phyloP scores from a whole-genome alignment of 345 rosid genomes.

The Brassica rapa region DNA sequence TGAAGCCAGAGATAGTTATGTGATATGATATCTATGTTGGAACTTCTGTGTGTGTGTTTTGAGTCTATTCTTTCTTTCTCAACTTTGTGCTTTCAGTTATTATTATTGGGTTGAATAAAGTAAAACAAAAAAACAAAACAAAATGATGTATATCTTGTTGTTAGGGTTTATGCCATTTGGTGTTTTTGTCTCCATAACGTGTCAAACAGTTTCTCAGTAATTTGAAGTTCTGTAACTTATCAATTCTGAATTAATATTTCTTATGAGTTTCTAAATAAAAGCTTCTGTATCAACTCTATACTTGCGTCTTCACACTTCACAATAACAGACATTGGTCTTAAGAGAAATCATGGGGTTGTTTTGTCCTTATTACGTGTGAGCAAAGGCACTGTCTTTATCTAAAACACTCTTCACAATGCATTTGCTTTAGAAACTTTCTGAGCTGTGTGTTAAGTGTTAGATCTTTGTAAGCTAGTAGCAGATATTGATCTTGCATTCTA shows the following conservation, averaged over 20 bases:
- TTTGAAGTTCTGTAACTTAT: neutral
- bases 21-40: constrained; percentile 40
- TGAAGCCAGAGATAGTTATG: constrained; percentile 99
- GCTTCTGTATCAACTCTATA: neutral
- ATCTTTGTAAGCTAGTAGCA: constrained; percentile 7
- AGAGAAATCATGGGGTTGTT: neutral
- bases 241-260: neutral
- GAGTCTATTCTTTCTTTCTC: neutral
- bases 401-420: neutral
- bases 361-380: neutral
- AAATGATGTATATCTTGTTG: constrained; percentile 30
- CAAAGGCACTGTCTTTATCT: neutral
- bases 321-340: neutral
- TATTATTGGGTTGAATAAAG: constrained; percentile 32
- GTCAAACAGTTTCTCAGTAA: neutral
- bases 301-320: neutral
- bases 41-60: neutral
- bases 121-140: neutral
- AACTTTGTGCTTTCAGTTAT: constrained; percentile 6
- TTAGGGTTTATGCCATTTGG: constrained; percentile 15
- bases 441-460: neutral
- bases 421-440: neutral
- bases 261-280: neutral
- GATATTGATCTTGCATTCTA: neutral
- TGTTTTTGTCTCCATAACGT: constrained; percentile 29